Evolutionary conservation across 345 rosid genomes (phyloP).

Genomic region (Salix brachista): DNA sequence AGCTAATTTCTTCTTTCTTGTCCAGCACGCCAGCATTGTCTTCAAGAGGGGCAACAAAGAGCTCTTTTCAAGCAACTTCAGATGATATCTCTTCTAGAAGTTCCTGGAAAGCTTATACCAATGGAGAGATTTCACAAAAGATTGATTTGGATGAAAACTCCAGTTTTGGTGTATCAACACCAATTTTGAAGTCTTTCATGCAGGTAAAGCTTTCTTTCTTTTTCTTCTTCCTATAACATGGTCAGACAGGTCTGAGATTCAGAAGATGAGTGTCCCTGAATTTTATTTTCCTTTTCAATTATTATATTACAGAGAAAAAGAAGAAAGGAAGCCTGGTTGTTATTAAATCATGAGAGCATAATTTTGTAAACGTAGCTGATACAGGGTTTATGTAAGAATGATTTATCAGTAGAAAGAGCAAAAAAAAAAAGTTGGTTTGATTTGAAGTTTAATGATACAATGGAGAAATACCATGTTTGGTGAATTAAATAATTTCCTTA

Average conservation of each 20-base stretch:
- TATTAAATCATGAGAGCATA: not conserved
- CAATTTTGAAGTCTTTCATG: constrained; percentile 86
- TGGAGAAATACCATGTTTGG: not conserved
- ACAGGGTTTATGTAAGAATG: no score
- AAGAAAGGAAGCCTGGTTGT: not conserved
- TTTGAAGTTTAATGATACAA: no score
- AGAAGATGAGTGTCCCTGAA: not conserved
- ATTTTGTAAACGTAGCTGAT: not conserved
- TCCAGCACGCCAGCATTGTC: constrained; percentile 70
- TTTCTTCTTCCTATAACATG: not conserved
- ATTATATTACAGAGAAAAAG: not conserved
- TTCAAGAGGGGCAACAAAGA: constrained; percentile 60
- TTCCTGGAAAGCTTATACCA: constrained; percentile 62
- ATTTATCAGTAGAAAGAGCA: no score
- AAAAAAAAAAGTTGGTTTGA: no score
- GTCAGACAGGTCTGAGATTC: not conserved
- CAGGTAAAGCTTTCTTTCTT: constrained; percentile 43
- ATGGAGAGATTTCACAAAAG: constrained; percentile 62
- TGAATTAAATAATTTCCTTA: not conserved
- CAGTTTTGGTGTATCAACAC: constrained; percentile 79
- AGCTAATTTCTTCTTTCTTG: not conserved
- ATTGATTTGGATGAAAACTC: constrained; percentile 61
- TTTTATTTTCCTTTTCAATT: not conserved
- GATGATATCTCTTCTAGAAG: constrained; percentile 54
- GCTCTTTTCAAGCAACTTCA: constrained; percentile 45